phyloP scores from a whole-genome alignment of 73 alveolate species.

The Blepharisma stoltei region DNA sequence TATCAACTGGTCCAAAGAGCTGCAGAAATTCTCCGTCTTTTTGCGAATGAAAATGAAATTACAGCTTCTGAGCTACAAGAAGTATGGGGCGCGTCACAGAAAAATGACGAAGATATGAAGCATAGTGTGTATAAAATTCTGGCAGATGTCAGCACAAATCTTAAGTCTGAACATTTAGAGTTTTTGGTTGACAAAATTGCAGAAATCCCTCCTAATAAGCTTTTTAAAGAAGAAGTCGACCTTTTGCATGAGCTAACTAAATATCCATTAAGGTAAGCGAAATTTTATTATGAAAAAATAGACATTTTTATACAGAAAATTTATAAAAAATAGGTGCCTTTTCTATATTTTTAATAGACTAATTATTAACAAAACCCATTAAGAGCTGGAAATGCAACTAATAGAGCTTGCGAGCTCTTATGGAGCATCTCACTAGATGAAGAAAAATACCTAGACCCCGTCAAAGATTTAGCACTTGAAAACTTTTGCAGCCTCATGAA shows the following conservation, averaged over 20 bases:
- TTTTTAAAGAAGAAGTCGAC: slow-evolving; percentile 59
- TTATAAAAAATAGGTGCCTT: slow-evolving; percentile 16
- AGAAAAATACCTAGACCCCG: background rate
- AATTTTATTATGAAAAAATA: too few species aligned
- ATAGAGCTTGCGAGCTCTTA: slow-evolving; percentile 15
- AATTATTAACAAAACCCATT: slow-evolving; percentile 2
- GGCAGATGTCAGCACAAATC: slow-evolving; percentile 43
- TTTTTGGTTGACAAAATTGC: slow-evolving; percentile 44
- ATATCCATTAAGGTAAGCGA: too few species aligned
- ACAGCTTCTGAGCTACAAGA: slow-evolving; percentile 49
- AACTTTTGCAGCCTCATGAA: background rate
- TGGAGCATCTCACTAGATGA: background rate
- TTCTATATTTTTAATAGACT: slow-evolving; percentile 22
- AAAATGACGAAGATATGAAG: slow-evolving; percentile 63
- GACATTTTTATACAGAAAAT: slow-evolving; percentile 29
- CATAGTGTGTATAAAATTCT: slow-evolving; percentile 68
- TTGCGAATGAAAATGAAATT: slow-evolving; percentile 55
- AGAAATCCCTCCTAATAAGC: slow-evolving; percentile 41
- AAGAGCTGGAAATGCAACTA: slow-evolving; percentile 31
- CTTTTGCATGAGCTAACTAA: slow-evolving; percentile 53
- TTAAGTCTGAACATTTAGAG: slow-evolving; percentile 43
- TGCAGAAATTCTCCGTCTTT: slow-evolving; percentile 62
- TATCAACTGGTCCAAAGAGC: slow-evolving; percentile 74
- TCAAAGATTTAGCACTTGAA: slow-evolving; percentile 28
- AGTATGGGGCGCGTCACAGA: slow-evolving; percentile 64